phyloP scores from a whole-genome alignment of 2,329 filamentous ascomycete species.

The Allantophomopsis lycopodina region DNA sequence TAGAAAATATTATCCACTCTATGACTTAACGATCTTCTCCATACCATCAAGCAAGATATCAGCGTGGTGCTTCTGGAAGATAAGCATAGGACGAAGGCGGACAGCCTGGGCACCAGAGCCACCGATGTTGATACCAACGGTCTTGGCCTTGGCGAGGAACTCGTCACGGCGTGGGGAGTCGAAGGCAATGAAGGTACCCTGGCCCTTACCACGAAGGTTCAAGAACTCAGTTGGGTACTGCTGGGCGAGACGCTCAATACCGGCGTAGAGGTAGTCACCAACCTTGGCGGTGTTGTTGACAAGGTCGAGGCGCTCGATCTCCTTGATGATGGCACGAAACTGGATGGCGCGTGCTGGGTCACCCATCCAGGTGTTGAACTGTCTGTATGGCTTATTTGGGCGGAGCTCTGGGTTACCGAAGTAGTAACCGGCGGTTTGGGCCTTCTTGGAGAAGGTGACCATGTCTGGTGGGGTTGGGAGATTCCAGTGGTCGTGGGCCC shows the following conservation, averaged over 20 bases:
- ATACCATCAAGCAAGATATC: conserved; percentile 69
- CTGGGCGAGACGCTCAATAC: conserved; percentile 46
- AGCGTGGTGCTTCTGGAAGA: conserved; percentile 81
- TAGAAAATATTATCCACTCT: not conserved
- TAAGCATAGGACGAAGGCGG: conserved; percentile 64
- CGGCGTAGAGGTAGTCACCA: conserved; percentile 54
- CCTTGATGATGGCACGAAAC: conserved; percentile 65
- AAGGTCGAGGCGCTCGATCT: conserved; percentile 55
- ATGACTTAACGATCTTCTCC: conserved; percentile 37
- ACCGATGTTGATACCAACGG: conserved; percentile 62
- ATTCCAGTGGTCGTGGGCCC: conserved; percentile 79
- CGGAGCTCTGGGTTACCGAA: conserved; percentile 61
- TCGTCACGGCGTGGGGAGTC: conserved; percentile 57
- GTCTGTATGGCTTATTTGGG: conserved; percentile 71
- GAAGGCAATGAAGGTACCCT: conserved; percentile 70
- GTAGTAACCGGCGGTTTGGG: conserved; percentile 74
- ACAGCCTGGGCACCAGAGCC: conserved; percentile 60
- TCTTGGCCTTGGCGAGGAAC: conserved; percentile 59
- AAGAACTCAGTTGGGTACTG: conserved; percentile 56
- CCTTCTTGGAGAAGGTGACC: conserved; percentile 84
- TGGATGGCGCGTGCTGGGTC: conserved; percentile 66
- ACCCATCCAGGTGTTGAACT: conserved; percentile 85
- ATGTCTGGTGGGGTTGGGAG: conserved; percentile 61
- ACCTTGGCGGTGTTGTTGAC: conserved; percentile 47
- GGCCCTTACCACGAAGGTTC: conserved; percentile 65